These are phyloP conservation scores for Solanum infundibuliforme DNA, from an alignment of 257 asterid species.

Conservation along the genomic window DNA sequence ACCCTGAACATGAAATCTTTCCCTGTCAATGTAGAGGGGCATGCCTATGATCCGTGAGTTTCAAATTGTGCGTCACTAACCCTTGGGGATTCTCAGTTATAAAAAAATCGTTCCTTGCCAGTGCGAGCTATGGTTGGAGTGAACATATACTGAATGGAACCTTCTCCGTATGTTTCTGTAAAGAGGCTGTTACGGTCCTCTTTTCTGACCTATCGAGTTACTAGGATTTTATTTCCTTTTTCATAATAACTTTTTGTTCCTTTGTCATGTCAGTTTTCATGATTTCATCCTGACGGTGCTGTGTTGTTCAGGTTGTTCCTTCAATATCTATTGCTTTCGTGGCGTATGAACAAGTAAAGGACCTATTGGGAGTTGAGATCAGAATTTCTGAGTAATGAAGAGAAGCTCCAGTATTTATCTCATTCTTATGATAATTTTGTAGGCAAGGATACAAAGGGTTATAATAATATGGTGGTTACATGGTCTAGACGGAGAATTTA, in stretches of 20 bases:
- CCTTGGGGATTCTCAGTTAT: not conserved
- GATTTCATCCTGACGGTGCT: not conserved
- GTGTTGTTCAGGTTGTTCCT: slow-evolving; percentile 66
- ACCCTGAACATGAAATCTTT: not conserved
- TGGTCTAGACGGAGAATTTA: not conserved
- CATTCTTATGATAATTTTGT: slow-evolving; percentile 29
- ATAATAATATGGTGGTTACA: not conserved
- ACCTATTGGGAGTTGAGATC: slow-evolving; percentile 69
- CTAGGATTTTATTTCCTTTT: not conserved
- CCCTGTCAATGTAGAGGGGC: not conserved
- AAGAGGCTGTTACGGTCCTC: not conserved
- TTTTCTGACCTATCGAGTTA: not conserved
- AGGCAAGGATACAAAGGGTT: slow-evolving; percentile 23
- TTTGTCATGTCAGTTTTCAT: not conserved
- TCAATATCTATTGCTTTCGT: slow-evolving; percentile 91
- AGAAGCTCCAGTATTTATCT: slow-evolving; percentile 12
- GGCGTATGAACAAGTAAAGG: slow-evolving; percentile 89
- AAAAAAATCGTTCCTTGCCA: not conserved
- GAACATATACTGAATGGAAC: not conserved
- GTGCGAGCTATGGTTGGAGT: not conserved
- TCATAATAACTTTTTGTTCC: not conserved
- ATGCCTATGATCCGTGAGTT: not conserved
- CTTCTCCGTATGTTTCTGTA: not conserved
- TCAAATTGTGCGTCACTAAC: not conserved
- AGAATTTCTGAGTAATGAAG: slow-evolving; percentile 68